Base-by-base conservation (phyloP, 2,329 filamentous ascomycete species). In the Botrytis fragariae region DNA sequence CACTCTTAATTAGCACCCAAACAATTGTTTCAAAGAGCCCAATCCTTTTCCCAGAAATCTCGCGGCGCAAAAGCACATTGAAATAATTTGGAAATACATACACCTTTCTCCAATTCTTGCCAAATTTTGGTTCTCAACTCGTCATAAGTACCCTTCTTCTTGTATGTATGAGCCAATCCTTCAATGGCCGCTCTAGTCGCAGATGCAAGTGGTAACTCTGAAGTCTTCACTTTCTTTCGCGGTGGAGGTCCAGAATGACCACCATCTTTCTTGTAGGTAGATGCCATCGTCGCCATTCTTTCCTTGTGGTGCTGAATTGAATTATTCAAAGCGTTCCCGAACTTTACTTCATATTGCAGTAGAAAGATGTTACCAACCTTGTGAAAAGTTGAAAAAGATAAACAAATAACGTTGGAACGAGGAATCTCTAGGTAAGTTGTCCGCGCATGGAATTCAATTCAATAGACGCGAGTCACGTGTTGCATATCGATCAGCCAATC, bases 61-160 rank as follows among this genome's bases (percentile, higher is more conserved):
- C 25, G 48, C 22, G n/a, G 39, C 29, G 37, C 62, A 68, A 72
- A 51, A 39, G 42, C 22, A 9, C 51, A 2, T 44, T 48, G 9
- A 54, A 59, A 51, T 60, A 32, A 18, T 45, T 42, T 68, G 10
- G 29, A 67, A 45, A 45, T 68, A 68, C 79, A 73, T 86, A 93
- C 92, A 77, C 89, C 91, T 44, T 88, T 87, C 79, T 91, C 89
- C 77, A 93, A 93, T 73, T 92, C 90, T 63, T 92, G 89, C 88
- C 92, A 94, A 18, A 93, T 87, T 78, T 92, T 88, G 80, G 94
- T 95, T 75, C 93, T 90, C 76, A 95, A 88, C 22, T 87, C 85
- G 82, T 96, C 93, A 80, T 95, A 96, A 73, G 92, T 92, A 74
- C 93, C 93, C 82, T 93, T 94, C 84, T 95, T 95, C 83, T 95